These are phyloP conservation scores for Abortiporus biennis DNA, from an alignment of 1,284 basidiomycete species.

Conservation along the genomic window DNA sequence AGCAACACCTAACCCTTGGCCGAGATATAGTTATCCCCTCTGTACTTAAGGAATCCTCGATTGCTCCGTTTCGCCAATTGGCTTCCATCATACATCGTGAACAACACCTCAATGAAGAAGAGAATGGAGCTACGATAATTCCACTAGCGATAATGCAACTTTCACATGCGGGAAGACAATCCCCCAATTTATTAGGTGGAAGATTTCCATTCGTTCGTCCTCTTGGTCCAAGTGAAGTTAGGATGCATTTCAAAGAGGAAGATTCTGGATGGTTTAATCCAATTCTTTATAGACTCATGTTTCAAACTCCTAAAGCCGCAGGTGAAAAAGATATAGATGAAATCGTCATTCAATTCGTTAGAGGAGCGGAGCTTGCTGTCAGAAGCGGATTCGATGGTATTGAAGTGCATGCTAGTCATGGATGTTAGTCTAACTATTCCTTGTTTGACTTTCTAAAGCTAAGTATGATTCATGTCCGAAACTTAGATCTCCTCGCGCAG, in stretches of 20 bases:
- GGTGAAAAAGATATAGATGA: conserved; percentile 51
- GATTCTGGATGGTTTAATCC: no score
- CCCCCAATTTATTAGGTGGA: conserved; percentile 67
- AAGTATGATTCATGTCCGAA: neutral
- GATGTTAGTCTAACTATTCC: conserved; percentile 52
- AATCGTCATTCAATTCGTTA: conserved; percentile 63
- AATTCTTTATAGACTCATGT: conserved; percentile 41
- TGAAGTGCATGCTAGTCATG: conserved; percentile 86
- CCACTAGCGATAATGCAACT: conserved; percentile 75
- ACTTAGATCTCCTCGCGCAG: conserved; percentile 80
- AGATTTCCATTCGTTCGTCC: conserved; percentile 54
- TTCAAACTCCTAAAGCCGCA: conserved; percentile 64
- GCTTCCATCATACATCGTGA: conserved; percentile 44
- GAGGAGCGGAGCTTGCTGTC: conserved; percentile 62
- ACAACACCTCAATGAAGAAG: conserved; percentile 1
- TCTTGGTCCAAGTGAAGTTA: conserved; percentile 68
- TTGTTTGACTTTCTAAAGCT: neutral
- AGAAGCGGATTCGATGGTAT: conserved; percentile 85
- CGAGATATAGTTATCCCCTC: conserved; percentile 71
- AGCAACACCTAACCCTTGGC: conserved; percentile 71
- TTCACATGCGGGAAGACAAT: conserved; percentile 85
- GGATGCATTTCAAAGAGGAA: conserved; percentile 40
- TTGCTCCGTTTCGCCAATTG: conserved; percentile 47
- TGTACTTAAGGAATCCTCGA: conserved; percentile 30
- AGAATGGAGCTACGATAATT: conserved; percentile 1